Conservation (phyloP, 2,329 filamentous ascomycete genomes). For the Rutstroemia sp. region DNA sequence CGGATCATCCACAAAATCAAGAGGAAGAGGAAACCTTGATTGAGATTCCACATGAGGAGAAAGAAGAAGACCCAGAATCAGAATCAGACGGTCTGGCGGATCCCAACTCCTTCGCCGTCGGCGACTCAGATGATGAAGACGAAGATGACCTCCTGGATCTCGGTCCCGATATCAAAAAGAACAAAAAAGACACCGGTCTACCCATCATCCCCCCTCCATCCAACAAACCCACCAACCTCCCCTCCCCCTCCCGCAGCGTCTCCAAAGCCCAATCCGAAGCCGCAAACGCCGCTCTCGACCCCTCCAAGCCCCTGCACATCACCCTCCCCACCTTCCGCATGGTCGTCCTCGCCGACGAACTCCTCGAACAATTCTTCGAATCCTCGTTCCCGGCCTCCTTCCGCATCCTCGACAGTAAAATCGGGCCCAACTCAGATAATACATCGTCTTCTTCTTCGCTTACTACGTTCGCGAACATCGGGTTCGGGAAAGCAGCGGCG, state of each 20-base stretch:
- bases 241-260: constrained; percentile 30
- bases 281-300: constrained; percentile 86
- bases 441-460: constrained; percentile 57
- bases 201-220: constrained; percentile 17
- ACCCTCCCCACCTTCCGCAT: constrained; percentile 97
- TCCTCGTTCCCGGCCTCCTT: constrained; percentile 90
- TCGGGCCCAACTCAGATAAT: constrained; percentile 32
- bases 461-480: constrained; percentile 75
- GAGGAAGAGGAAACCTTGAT: background rate
- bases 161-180: constrained; percentile 36
- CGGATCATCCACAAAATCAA: constrained; percentile 63
- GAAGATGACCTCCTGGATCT: constrained; percentile 55
- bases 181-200: constrained; percentile 24
- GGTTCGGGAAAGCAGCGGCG: constrained; percentile 42
- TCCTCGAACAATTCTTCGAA: constrained; percentile 96
- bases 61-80: background rate
- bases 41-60: background rate
- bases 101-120: constrained; percentile 63
- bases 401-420: constrained; percentile 63
- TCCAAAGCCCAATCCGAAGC: constrained; percentile 65
- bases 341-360: constrained; percentile 93
- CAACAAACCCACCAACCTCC: constrained; percentile 4
- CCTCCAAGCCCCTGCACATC: constrained; percentile 87
- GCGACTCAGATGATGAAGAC: constrained; percentile 62
- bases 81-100: constrained; percentile 27